These are phyloP conservation scores for Neonectria coccinea DNA, from an alignment of 2,329 filamentous ascomycete species.

Conservation along the genomic window DNA sequence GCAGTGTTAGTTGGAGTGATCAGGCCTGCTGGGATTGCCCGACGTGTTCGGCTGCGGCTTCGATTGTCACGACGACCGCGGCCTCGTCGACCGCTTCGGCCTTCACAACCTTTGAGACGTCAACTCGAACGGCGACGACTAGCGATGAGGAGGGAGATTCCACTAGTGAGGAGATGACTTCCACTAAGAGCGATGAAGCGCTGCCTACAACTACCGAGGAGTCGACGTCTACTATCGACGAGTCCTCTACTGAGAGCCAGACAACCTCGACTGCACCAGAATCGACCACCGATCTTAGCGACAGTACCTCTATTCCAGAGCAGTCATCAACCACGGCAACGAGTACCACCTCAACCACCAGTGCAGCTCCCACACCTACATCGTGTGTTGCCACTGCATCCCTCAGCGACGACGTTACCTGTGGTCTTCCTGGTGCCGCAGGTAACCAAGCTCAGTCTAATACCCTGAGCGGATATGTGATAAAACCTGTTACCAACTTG, in stretches of 20 bases:
- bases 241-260: neutral
- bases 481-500: slow-evolving; percentile 35
- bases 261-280: too few species aligned
- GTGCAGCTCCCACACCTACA: slow-evolving; percentile 3
- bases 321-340: neutral
- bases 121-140: neutral
- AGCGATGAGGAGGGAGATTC: neutral
- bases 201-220: neutral
- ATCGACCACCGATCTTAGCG: neutral
- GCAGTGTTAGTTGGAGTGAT: slow-evolving; percentile 26
- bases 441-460: slow-evolving; percentile 32
- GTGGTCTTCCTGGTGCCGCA: slow-evolving; percentile 31
- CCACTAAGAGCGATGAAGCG: neutral
- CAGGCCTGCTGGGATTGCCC: slow-evolving; percentile 35
- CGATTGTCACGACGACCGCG: slow-evolving; percentile 5
- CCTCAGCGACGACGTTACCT: slow-evolving; percentile 30
- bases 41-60: slow-evolving; percentile 11
- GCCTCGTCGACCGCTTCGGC: neutral
- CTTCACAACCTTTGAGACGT: slow-evolving; percentile 11
- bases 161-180: neutral
- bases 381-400: slow-evolving; percentile 27
- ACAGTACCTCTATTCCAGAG: neutral
- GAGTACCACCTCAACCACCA: neutral
- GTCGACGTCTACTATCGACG: neutral
- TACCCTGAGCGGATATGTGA: slow-evolving; percentile 22